Conservation (phyloP, 176 grass and related monocot species). For the sorghum (Sorghum bicolor) region DNA sequence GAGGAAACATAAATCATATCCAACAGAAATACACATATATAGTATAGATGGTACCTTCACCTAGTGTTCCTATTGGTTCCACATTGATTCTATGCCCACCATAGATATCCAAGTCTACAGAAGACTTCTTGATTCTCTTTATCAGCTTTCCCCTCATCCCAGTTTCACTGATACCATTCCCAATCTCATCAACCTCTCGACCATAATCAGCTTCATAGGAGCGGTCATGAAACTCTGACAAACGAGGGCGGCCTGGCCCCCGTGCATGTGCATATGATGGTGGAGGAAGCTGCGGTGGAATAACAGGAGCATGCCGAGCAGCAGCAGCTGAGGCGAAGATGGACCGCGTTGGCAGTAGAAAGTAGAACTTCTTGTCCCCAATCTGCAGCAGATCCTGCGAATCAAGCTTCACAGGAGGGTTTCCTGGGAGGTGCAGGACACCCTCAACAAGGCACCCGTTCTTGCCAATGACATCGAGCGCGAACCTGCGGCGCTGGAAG, state of each 20-base stretch:
- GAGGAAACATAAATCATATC: not conserved
- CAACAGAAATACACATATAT: not conserved
- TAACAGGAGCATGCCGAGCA: conserved; percentile 39
- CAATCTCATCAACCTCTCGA: conserved; percentile 48
- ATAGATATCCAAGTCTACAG: conserved; percentile 40
- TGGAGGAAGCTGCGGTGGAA: conserved; percentile 29
- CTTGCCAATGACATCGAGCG: conserved; percentile 88
- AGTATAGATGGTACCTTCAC: conserved; percentile 33
- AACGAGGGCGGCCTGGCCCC: conserved; percentile 39
- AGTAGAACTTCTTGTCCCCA: conserved; percentile 92
- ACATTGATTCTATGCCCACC: conserved; percentile 48
- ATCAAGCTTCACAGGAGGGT: conserved; percentile 75
- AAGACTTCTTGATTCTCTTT: conserved; percentile 44
- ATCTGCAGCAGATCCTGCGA: conserved; percentile 93
- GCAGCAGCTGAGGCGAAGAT: conserved; percentile 68
- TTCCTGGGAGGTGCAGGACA: conserved; percentile 73
- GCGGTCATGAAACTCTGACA: conserved; percentile 45
- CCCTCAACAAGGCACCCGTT: conserved; percentile 86
- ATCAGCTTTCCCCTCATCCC: conserved; percentile 33
- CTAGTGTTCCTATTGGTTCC: conserved; percentile 44
- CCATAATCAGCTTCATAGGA: conserved; percentile 50
- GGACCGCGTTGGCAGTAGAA: conserved; percentile 70
- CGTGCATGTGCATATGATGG: conserved; percentile 25
- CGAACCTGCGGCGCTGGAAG: conserved; percentile 81
- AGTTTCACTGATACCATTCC: conserved; percentile 35